Conservation (phyloP, 345 rosid genomes). For the Durio zibethinus region DNA sequence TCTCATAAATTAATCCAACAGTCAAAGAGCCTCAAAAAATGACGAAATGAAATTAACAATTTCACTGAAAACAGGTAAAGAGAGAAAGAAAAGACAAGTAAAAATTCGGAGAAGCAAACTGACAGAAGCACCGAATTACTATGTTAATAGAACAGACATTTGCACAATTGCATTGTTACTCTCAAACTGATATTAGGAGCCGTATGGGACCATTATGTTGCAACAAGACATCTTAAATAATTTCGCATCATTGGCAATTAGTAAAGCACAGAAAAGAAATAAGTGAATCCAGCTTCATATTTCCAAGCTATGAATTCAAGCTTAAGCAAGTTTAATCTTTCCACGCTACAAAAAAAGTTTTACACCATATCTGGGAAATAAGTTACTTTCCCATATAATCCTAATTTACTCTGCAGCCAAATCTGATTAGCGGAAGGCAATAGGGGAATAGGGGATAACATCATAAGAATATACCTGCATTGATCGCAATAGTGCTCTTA, state of each 20-base stretch:
- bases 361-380: not conserved
- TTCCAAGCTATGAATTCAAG: not conserved
- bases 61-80: not conserved
- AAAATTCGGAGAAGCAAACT: not conserved
- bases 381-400: not conserved
- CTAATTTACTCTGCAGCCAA: not conserved
- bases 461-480: conserved; percentile 59
- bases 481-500: conserved; percentile 84
- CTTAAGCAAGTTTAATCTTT: conserved; percentile 2
- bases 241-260: not conserved
- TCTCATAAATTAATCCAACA: not conserved
- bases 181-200: not conserved
- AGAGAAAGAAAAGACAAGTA: not conserved
- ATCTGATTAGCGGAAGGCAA: not conserved
- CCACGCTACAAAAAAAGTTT: not conserved
- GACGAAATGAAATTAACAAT: not conserved
- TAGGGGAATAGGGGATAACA: not conserved
- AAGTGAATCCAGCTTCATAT: not conserved
- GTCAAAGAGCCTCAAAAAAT: not conserved
- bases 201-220: not conserved
- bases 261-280: not conserved
- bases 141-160: not conserved
- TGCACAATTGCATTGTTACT: not conserved
- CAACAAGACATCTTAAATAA: not conserved
- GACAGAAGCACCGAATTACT: not conserved